Percentiles rank a stretch among this genome's conserved stretches.
phyloP scores from a whole-genome alignment of 2,329 filamentous ascomycete species.

The Arthrobotrys sinensis region DNA sequence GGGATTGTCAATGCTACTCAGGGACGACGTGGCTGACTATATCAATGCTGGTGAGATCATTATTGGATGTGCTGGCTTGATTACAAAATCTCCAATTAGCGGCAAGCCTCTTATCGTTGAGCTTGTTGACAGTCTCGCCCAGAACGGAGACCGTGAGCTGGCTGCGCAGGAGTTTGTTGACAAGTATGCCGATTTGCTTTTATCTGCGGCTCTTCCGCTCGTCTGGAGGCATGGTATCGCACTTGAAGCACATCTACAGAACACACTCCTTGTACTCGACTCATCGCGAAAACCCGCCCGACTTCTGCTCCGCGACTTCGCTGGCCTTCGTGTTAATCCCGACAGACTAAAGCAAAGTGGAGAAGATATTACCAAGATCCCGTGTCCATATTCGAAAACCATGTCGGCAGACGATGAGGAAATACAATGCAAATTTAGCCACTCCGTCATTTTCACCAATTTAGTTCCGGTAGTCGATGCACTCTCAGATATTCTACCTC shows the following conservation, averaged over 20 bases:
- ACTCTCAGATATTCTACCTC: slow-evolving; percentile 5
- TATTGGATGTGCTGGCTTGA: slow-evolving; percentile 35
- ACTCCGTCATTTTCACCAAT: slow-evolving; percentile 30
- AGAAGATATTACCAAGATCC: slow-evolving; percentile 25
- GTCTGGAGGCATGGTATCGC: slow-evolving; percentile 36
- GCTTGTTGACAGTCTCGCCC: slow-evolving; percentile 2
- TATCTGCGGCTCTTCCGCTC: slow-evolving; percentile 32
- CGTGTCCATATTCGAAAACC: slow-evolving; percentile 19
- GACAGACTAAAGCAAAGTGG: slow-evolving; percentile 21
- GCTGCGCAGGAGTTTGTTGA: slow-evolving; percentile 26
- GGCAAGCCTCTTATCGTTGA: slow-evolving; percentile 25
- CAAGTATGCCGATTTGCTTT: slow-evolving; percentile 28
- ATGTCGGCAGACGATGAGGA: slow-evolving; percentile 39
- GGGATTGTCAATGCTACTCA: slow-evolving; percentile 26
- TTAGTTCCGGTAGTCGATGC: slow-evolving; percentile 19
- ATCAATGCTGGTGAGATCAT: background rate
- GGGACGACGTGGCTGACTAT: slow-evolving; percentile 33
- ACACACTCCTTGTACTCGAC: slow-evolving; percentile 34
- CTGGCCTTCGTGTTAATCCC: slow-evolving; percentile 26
- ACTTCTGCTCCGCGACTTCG: slow-evolving; percentile 42
- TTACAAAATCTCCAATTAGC: slow-evolving; percentile 28
- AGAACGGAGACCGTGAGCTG: background rate
- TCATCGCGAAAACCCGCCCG: background rate
- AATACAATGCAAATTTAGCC: slow-evolving; percentile 28
- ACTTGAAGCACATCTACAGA: slow-evolving; percentile 40